Base-by-base conservation (phyloP, 2,329 filamentous ascomycete genomes). In the Trichoderma simmonsii region DNA sequence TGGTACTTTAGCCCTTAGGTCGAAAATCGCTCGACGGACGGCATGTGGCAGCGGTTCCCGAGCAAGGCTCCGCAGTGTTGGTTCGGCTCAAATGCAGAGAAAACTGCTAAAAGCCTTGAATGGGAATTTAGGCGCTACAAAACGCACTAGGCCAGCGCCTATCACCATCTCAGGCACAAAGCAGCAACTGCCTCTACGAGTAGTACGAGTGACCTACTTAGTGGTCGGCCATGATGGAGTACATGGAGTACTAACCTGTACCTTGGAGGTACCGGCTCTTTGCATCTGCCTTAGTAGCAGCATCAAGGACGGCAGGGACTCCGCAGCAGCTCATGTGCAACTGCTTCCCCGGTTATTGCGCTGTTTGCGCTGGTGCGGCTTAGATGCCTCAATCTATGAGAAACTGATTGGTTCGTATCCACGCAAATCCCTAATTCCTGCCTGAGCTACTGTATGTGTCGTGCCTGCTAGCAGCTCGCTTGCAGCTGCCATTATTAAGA, bases 1-100 rank as follows among this genome's bases (percentile, higher is more conserved):
- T 24, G 32, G 18, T 12, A 30, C 28, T 18, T 43, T 8, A 18
- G 62, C 26, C 4, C n/a, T 32, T n/a, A 2, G 30, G n/a, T 26
- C 21, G 24, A 59, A 67, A 57, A 67, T 43, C 64, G 54, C 64
- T 59, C 64, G 51, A 36, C 11, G 6, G 18, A 36, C 64, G 64
- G 64, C 64, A 67, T 59, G 64, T 67, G 64, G 64, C 64, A 67
- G 64, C 26, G 24, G 24, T 15, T 67, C 32, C 64, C 51, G 34
- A 43, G 30, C 4, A 21, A 24, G 21, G 30, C 64, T 56, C 64
- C 64, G 64, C 64, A 67, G 51, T 24, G 30, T 39, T 67, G 32
- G 60, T 24, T 39, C 60, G 57, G 57, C n/a, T 34, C 57, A 34
- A 34, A 21, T 32, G 57, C 57, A 60, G 3, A 43, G 5, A n/a